phyloP scores from a whole-genome alignment of 169 alveolate species.

The Cystoisospora suis region DNA sequence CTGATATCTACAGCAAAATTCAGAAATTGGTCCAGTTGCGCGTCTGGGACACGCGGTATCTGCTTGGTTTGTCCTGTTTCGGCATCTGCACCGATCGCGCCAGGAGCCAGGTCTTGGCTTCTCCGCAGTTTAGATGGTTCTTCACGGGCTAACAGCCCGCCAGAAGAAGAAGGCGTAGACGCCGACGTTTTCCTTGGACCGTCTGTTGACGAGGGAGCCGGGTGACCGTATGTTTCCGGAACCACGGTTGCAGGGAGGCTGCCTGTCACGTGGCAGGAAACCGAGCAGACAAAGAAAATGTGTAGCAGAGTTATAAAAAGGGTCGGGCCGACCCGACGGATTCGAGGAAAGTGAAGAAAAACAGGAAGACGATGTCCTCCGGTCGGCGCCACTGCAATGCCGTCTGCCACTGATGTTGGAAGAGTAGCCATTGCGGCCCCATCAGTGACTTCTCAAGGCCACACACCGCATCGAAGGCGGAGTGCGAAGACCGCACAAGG shows the following conservation, averaged over 20 bases:
- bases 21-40: conserved; percentile 5
- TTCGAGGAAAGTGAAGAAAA: neutral
- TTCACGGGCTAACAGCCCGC: too few species aligned
- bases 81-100: too few species aligned
- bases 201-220: neutral
- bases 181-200: neutral
- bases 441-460: too few species aligned
- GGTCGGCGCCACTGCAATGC: neutral
- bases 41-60: neutral
- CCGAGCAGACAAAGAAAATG: neutral
- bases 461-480: too few species aligned
- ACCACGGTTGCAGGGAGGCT: neutral
- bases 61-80: too few species aligned
- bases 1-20: neutral
- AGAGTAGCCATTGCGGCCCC: neutral
- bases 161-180: neutral
- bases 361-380: neutral
- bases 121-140: too few species aligned
- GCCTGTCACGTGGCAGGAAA: neutral
- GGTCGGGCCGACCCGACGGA: neutral
- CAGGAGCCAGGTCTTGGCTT: too few species aligned
- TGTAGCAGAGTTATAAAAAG: neutral
- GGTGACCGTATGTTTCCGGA: neutral
- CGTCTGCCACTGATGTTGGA: neutral
- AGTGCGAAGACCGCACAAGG: too few species aligned